A percentile compares a stretch with the other conserved stretches of the same genome.
phyloP scores from a whole-genome alignment of 2,329 filamentous ascomycete species.

The Calonectria henricotiae region DNA sequence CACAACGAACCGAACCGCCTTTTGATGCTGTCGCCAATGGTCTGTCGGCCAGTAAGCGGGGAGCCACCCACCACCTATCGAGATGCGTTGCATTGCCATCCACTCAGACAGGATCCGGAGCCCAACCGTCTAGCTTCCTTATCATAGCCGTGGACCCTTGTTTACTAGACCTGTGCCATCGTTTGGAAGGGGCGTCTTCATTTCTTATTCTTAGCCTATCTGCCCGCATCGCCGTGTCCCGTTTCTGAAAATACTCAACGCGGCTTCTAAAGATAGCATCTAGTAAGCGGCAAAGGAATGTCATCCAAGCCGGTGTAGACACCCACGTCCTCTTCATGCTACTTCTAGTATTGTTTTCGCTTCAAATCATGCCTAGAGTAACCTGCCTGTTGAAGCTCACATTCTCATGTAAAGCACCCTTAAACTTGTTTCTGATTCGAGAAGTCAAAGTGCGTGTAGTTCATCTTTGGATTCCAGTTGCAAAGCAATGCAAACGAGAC shows the following conservation, averaged over 20 bases:
- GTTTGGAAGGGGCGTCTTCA: not conserved
- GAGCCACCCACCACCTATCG: slow-evolving; percentile 2
- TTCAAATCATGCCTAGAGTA: too few relatives aligned
- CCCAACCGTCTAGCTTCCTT: not conserved
- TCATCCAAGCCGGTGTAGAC: too few relatives aligned
- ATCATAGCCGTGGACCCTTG: slow-evolving; percentile 15
- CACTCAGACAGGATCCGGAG: slow-evolving; percentile 18
- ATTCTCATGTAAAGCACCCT: too few relatives aligned
- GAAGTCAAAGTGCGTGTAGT: too few relatives aligned
- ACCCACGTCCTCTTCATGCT: not conserved
- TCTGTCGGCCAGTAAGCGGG: slow-evolving; percentile 9
- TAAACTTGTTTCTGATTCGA: too few relatives aligned
- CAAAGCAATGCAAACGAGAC: too few relatives aligned
- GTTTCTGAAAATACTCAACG: not conserved
- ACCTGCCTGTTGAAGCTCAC: too few relatives aligned
- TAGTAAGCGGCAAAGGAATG: not conserved
- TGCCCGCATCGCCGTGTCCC: not conserved
- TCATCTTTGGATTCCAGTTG: too few relatives aligned
- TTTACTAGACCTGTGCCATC: not conserved
- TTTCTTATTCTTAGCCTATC: not conserved
- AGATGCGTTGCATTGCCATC: slow-evolving; percentile 15
- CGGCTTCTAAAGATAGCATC: slow-evolving; percentile 5
- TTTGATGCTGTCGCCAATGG: not conserved
- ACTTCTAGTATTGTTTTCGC: not conserved
- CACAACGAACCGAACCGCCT: not conserved